Conservation (phyloP, 345 rosid genomes). For the Noccaea caerulescens region DNA sequence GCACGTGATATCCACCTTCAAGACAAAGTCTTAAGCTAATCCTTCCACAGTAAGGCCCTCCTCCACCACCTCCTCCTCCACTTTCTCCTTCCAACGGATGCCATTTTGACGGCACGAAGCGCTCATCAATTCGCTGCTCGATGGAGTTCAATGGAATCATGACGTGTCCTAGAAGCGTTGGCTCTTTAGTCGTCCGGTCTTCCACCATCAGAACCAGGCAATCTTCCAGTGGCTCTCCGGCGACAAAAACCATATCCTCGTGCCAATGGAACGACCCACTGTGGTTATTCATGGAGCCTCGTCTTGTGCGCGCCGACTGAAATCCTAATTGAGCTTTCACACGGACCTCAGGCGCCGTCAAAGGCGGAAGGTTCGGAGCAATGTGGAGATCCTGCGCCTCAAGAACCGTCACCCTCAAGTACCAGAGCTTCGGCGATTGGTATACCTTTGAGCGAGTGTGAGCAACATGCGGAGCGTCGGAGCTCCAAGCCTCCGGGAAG, state of each 20-base stretch:
- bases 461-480: constrained; percentile 83
- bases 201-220: constrained; percentile 67
- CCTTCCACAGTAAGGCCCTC: constrained; percentile 64
- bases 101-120: constrained; percentile 78
- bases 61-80: constrained; percentile 36
- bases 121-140: constrained; percentile 82
- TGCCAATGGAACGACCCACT: constrained; percentile 81
- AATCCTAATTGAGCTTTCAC: constrained; percentile 80
- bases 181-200: constrained; percentile 73
- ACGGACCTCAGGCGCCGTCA: constrained; percentile 84
- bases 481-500: constrained; percentile 89
- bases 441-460: constrained; percentile 94
- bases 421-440: constrained; percentile 96
- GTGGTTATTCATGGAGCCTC: constrained; percentile 77
- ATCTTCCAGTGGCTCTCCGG: constrained; percentile 91
- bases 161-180: constrained; percentile 57
- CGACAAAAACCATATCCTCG: constrained; percentile 88
- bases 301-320: constrained; percentile 77
- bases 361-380: constrained; percentile 75
- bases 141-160: constrained; percentile 71
- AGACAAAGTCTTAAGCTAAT: constrained; percentile 73
- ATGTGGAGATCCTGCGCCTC: constrained; percentile 92
- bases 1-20: constrained; percentile 99
- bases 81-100: constrained; percentile 53
- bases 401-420: constrained; percentile 75